These are phyloP conservation scores for Pythium guiyangense DNA, from an alignment of 352 stramenopile genomes.

Conservation along the genomic window DNA sequence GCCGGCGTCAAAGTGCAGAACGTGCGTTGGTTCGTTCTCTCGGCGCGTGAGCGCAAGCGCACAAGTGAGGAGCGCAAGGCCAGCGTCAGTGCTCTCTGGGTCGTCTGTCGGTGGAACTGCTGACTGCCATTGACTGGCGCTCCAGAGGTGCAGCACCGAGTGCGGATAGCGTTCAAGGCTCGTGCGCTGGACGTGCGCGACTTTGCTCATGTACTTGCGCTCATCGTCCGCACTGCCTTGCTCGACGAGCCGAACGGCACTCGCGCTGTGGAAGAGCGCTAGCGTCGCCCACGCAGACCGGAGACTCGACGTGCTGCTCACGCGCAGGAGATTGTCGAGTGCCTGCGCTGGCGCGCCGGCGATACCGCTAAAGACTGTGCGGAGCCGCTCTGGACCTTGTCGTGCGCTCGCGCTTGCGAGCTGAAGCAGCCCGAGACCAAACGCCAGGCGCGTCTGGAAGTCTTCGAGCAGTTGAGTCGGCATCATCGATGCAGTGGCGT, in stretches of 20 bases:
- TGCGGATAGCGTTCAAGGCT: constrained; percentile 19
- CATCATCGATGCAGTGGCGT: constrained; percentile 6
- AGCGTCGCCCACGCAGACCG: constrained; percentile 29
- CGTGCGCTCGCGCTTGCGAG: constrained; percentile 21
- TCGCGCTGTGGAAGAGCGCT: constrained; percentile 24
- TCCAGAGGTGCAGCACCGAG: constrained; percentile 36
- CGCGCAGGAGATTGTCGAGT: constrained; percentile 19
- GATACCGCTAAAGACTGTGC: constrained; percentile 11
- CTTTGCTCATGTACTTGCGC: constrained; percentile 1
- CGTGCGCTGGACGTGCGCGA: constrained; percentile 11
- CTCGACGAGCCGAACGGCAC: constrained; percentile 19
- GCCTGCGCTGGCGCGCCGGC: constrained; percentile 21
- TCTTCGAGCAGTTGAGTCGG: constrained; percentile 4
- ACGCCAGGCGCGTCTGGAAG: constrained; percentile 20
- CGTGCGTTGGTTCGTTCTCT: constrained; percentile 21
- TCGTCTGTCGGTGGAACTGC: not conserved
- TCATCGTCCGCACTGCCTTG: constrained; percentile 7
- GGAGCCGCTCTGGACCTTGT: constrained; percentile 26
- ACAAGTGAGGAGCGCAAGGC: not conserved
- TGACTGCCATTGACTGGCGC: constrained; percentile 11
- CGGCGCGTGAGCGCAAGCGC: constrained; percentile 6
- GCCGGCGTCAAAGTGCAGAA: constrained; percentile 34
- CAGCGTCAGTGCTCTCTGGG: not conserved
- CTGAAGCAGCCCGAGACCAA: constrained; percentile 31
- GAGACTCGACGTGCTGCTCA: constrained; percentile 11